Evolutionary conservation across 495 filamentous ascomycete species (phyloP).

Genomic region (Aspergillus conjunctus): DNA sequence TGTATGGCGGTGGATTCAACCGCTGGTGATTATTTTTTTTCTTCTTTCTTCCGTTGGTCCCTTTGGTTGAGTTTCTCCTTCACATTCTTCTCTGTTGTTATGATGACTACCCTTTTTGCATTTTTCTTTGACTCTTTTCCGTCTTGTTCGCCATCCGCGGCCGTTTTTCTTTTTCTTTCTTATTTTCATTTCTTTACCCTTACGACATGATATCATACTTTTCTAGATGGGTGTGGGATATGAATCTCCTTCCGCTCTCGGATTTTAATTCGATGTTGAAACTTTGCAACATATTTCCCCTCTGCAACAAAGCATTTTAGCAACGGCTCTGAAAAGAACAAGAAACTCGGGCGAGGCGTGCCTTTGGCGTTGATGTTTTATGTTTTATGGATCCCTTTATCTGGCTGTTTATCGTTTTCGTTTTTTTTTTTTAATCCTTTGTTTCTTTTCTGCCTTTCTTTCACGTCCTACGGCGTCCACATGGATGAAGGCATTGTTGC

Average conservation of each 20-base stretch:
- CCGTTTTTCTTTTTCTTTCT: slow-evolving; percentile 9
- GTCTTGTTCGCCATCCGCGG: not conserved
- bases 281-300: slow-evolving; percentile 35
- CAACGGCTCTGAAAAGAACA: slow-evolving; percentile 38
- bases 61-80: slow-evolving; percentile 19
- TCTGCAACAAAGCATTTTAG: slow-evolving; percentile 38
- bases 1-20: slow-evolving; percentile 77
- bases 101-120: slow-evolving; percentile 30
- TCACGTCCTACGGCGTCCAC: slow-evolving; percentile 28
- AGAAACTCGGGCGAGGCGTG: slow-evolving; percentile 36
- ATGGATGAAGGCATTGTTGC: slow-evolving; percentile 34
- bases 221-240: slow-evolving; percentile 32
- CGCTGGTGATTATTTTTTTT: slow-evolving; percentile 64
- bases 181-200: slow-evolving; percentile 26
- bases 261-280: slow-evolving; percentile 32
- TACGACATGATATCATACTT: slow-evolving; percentile 44
- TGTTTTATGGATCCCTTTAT: slow-evolving; percentile 27
- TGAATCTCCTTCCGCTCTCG: slow-evolving; percentile 29
- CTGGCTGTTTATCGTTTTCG: slow-evolving; percentile 14
- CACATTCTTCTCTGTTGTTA: slow-evolving; percentile 18
- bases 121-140: slow-evolving; percentile 5
- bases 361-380: slow-evolving; percentile 41
- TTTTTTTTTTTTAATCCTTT: slow-evolving; percentile 23
- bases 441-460: slow-evolving; percentile 16
- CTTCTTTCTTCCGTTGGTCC: slow-evolving; percentile 28